Base-by-base conservation (phyloP, 2,329 filamentous ascomycete species). In the Xylaria sp. region DNA sequence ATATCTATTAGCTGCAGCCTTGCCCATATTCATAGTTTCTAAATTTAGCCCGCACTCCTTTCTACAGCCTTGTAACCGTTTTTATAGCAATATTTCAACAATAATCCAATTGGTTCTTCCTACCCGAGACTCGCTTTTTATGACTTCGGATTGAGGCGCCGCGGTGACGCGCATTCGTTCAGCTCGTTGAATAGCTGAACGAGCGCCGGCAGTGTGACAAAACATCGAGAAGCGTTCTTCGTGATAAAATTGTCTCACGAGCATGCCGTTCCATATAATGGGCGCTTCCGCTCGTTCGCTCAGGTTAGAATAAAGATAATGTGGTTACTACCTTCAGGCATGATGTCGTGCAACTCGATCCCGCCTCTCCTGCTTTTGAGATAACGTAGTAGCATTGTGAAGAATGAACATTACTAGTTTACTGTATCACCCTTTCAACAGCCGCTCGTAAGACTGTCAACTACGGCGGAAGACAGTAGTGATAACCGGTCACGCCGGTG, bases 81-180 rank as follows among this genome's bases (percentile, higher is more conserved):
- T 53, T 10, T 38, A 23, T 17, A 36, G 13, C 51, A 6, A 33
- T 38, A 28, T 64, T 20, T 49, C 31, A 49, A 64, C 31, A 49
- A 31, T 15, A 6, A 31, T 36, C 9, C 20, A 56, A 6, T 33
- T 49, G 26, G 15, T 17, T 42, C 31, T 6, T 23, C 20, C 60
- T 48, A 36, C 15, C 10, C 38, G 26, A 54, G 44, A 54, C 23
- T 40, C 38, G 44, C 23, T 17, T 46, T 13, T 38, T 38, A 42
- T 13, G 11, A 36, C 42, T 1, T 17, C 7, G 17, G 17, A 23
- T 40, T 23, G 9, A 51, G 49, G 40, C 58, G 38, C 13, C 10
- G 23, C 66, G 42, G 62, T 15, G 58, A n/a, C 56, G 5, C 42
- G 40, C 40, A 57, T 57, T n/a, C 31, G 40, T 40, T 28, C 20